Percentiles rank a stretch among this genome's conserved stretches.
These are phyloP conservation scores for Lactifluus volemus DNA, from an alignment of 768 basidiomycete species.

Conservation along the genomic window DNA sequence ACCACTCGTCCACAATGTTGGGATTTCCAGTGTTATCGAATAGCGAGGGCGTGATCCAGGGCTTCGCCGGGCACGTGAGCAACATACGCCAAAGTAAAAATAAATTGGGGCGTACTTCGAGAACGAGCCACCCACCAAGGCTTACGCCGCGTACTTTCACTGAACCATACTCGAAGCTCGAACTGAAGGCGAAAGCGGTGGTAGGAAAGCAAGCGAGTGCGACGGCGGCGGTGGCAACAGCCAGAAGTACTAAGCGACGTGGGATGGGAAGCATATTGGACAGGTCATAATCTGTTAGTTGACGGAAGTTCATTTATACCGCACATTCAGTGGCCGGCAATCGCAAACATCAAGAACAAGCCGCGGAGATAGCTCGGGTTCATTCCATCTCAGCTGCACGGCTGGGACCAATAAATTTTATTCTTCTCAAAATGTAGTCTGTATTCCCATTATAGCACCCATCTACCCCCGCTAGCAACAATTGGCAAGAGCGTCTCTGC, in stretches of 20 bases:
- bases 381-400: not conserved
- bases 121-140: constrained; percentile 58
- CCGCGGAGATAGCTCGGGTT: not conserved
- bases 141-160: constrained; percentile 76
- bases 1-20: constrained; percentile 70
- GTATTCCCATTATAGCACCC: no score
- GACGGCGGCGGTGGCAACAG: not conserved
- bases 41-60: constrained; percentile 72
- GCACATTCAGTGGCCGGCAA: no score
- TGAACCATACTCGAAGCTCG: constrained; percentile 66
- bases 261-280: not conserved
- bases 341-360: no score
- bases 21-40: constrained; percentile 57
- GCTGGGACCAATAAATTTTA: no score
- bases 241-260: not conserved
- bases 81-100: not conserved
- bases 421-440: no score
- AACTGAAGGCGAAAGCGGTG: constrained; percentile 26
- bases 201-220: not conserved
- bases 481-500: not conserved
- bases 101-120: constrained; percentile 33
- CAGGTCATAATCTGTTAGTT: not conserved
- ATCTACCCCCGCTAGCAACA: no score
- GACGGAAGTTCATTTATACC: not conserved
- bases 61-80: constrained; percentile 27